Evolutionary conservation across 1,139 yeast genomes (phyloP), one percentile per base, ranked within the genome.

Genomic region (Debaryomyces udenii): DNA sequence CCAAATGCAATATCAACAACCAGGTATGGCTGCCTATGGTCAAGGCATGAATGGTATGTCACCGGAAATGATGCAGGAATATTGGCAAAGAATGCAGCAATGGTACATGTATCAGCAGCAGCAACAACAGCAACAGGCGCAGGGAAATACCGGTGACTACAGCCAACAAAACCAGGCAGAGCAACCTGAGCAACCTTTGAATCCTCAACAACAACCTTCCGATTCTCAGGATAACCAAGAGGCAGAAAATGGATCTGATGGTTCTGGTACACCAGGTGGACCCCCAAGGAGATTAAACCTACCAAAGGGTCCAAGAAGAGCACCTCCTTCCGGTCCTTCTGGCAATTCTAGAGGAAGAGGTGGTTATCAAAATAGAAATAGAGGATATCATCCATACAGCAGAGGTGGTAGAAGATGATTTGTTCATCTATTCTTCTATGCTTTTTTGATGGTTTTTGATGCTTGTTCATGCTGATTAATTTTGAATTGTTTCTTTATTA

Each of bases 41-140:
- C 71, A 59, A 43, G 63, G 62, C 37, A 62, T 58, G 51, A 66
- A 69, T 52, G 85, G 83, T 40, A 82, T 83, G 78, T 80, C 85
- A 29, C 93, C 94, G 4, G 88, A 86, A 49, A 83, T 86, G 78
- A 84, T 88, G 88, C 83, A 84, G 40, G 96, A 88, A 56, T 91
- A 90, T 62, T 86, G 90, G 80, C 89, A 82, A 62, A 78, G 84
- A 59, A 82, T 87, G 89, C 91, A 84, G 63, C 87, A 84, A 52
- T 73, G 77, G 76, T 87, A 86, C 58, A 78, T 82, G 76, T 72
- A 68, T 43, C 85, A 80, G 55, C 78, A 81, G 62, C 83, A 78
- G 20, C 39, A 36, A 3, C 58, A 50, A 26, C 40, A 40, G 18
- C 39, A 36, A 4, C 58, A 50, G 26, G 53, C 51, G 27, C 52